Base-by-base conservation (phyloP, 2,329 filamentous ascomycete genomes). In the Exophiala sp. region DNA sequence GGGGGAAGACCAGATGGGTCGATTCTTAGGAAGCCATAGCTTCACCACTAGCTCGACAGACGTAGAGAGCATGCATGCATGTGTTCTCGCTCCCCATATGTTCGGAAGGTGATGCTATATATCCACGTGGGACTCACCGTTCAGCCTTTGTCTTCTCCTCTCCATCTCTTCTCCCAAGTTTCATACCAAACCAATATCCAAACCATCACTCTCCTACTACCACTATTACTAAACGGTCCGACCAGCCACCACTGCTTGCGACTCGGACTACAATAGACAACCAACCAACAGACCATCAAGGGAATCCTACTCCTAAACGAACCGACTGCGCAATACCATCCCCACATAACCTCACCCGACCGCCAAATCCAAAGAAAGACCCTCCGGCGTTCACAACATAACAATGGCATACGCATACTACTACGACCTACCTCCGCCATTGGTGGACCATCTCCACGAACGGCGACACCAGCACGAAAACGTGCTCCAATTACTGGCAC, bases 361-460 rank as follows among this genome's bases (percentile, higher is more conserved):
- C 10, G 11, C 30, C 10, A 34, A 34, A n/a, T 13, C 10, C 30
- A 34, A 34, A 45, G 24, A 23, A 37, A 43, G 41, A 18, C 27
- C 29, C 29, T 19, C 38, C 13, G 32, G 51, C 29, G n/a, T n/a
- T n/a, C 24, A 27, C 24, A 27, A 27, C 10, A 34, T 19, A 6
- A 27, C 48, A 18, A 58, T 56, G 50, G 56, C 53, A 14, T 56
- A 52, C 41, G 48, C 50, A 19, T 52, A 57, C 32, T 58, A 58
- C 48, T 59, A 57, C 46, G 54, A 57, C 29, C 43, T 53, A 34
- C 55, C 55, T 41, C 55, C 48, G 14, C 54, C 57, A 47, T 35
- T 56, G 18, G 53, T 56, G 19, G 57, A 57, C 45, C 50, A 56
- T 30, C 46, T 41, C 8, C 50, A 55, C 35, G 54, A 56, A 32